Percentiles rank a stretch among this genome's conserved stretches.
Evolutionary conservation across 1,284 basidiomycete species (phyloP).

Genomic region (Heterobasidion irregulare): DNA sequence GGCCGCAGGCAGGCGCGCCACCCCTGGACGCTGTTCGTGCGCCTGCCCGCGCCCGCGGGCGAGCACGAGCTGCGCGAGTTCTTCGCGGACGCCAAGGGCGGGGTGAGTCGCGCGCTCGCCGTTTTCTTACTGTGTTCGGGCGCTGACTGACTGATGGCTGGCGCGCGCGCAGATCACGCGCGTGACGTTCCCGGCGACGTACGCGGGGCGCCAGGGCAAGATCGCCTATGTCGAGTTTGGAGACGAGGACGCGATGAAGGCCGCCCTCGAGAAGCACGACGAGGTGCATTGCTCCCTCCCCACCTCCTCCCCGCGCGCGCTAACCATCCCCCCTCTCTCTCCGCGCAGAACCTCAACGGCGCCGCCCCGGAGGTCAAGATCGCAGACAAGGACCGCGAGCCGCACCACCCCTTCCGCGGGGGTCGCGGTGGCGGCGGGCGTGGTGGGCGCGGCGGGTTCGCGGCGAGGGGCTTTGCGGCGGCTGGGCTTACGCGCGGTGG

Average conservation of each 20-base stretch:
- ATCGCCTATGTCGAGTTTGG: slow-evolving; percentile 84
- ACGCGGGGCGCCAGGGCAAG: slow-evolving; percentile 38
- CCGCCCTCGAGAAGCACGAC: slow-evolving; percentile 61
- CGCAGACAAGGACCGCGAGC: slow-evolving; percentile 54
- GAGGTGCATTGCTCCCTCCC: slow-evolving; percentile 41
- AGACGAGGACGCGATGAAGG: slow-evolving; percentile 76
- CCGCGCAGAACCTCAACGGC: slow-evolving; percentile 57
- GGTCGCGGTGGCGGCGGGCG: slow-evolving; percentile 52
- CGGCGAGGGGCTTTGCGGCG: slow-evolving; percentile 54
- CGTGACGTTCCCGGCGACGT: slow-evolving; percentile 55
- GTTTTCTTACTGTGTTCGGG: background rate
- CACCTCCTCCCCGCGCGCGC: too few species aligned
- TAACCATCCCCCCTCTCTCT: too few species aligned
- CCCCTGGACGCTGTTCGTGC: slow-evolving; percentile 82
- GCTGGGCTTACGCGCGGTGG: slow-evolving; percentile 52
- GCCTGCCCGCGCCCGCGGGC: slow-evolving; percentile 46
- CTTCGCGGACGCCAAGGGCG: slow-evolving; percentile 60
- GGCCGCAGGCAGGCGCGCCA: slow-evolving; percentile 54
- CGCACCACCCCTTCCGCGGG: slow-evolving; percentile 24
- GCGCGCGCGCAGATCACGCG: slow-evolving; percentile 51
- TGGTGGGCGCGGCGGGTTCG: slow-evolving; percentile 48
- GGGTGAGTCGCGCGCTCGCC: slow-evolving; percentile 32
- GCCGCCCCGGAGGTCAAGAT: slow-evolving; percentile 54
- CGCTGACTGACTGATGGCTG: background rate
- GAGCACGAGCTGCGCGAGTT: slow-evolving; percentile 72